Evolutionary conservation across 306 rosid species (phyloP), one percentile per base, ranked within the genome.

Genomic region (Parietaria judaica): DNA sequence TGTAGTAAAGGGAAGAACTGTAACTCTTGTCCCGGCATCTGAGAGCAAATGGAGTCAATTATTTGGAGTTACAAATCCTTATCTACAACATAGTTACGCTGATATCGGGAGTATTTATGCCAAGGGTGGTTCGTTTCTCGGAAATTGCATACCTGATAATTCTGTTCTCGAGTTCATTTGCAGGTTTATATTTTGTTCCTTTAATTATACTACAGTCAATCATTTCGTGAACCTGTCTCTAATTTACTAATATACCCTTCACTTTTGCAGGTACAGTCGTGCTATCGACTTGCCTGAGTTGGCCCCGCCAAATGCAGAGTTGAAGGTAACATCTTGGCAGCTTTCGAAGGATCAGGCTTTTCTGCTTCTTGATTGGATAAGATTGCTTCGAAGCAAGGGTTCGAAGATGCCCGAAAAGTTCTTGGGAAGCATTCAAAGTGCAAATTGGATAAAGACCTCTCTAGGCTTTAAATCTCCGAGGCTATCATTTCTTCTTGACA

Each of bases 361-460:
- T 51, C 41, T 68, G 36, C 58, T 68, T 9, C 72, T 59, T 6
- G 60, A 68, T 51, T 68, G 70, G 70, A 66, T 66, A 13, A 41
- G 70, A 16, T 66, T 66, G 1, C 58, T 49, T 12, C 65, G 35
- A 38, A 48, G 49, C 3, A 50, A 41, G 54, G 66, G 51, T 43
- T 52, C 10, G 5, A 9, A 36, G 44, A 16, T 68, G 3, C 72
- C 72, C 3, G 57, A n/a, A 44, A 68, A 14, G 3, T 68, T 68
- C 60, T 16, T 38, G 39, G 61, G 34, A 51, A 52, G 72, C 66
- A 41, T 68, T 51, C 44, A 12, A 35, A 36, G 41, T n/a, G 72
- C 66, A 14, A 68, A 68, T 11, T 60, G 72, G 72, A 16, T 68
- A 60, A 68, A 68, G 54, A 68, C 72, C 6, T 52, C 36, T 45